Base-by-base conservation (phyloP, 2,329 filamentous ascomycete species). In the Diaporthe caulivora region DNA sequence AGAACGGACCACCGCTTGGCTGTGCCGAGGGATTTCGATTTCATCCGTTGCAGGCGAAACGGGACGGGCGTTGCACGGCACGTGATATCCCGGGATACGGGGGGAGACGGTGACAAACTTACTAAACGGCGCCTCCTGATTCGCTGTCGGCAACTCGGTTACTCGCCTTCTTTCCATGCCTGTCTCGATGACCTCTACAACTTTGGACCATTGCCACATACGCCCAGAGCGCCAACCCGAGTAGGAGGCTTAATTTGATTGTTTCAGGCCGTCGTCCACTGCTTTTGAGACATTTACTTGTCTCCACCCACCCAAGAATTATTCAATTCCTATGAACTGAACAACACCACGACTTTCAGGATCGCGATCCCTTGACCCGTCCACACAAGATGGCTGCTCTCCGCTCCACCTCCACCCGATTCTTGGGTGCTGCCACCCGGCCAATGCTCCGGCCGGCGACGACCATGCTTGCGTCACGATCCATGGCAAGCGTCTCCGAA, bases 401-500 rank as follows among this genome's bases (percentile, higher is more conserved):
- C 83, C 89, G 89, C 86, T 89, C 88, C 79, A 85, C 87, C 79
- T 85, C 88, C 73, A 81, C 85, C 76, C 86, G 88, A 80, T 80
- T 90, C 74, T 79, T 91, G 77, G 86, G 85, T 82, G 81, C 84
- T 77, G 79, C 84, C 77, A 80, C 78, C 77, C 83, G 82, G 80
- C 85, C 82, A 79, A 82, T 79, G 81, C 79, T 82, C 76, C 81
- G 81, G 70, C 84, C 83, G 76, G 83, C 76, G 75, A 62, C 76
- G 72, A 76, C 83, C 75, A 84, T 87, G 77, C 78, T 84, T 67
- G 69, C 69, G 13, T 71, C 69, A 18, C 87, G 88, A 75, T 86
- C 86, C 75, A 89, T 91, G 86, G 89, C 89, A 71, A 85, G 88
- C 2, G 84, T 89, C 76, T 86, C 85, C 80, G 84, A 92, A 82